phyloP scores from a whole-genome alignment of 345 rosid species.

The Citrus sp. region DNA sequence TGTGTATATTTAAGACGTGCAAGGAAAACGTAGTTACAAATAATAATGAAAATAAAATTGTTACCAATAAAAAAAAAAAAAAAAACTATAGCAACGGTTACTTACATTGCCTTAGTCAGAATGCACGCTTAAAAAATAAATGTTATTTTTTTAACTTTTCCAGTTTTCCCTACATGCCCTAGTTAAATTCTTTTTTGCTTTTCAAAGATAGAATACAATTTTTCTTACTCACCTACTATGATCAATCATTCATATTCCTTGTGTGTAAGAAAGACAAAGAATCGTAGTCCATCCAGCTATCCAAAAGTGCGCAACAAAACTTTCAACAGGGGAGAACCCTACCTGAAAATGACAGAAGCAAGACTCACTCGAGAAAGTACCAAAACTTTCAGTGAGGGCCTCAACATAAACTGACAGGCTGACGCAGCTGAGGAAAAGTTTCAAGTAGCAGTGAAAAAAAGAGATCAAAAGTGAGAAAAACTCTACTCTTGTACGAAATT shows the following conservation, averaged over 20 bases:
- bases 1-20: too few relatives aligned
- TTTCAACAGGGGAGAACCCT: neutral
- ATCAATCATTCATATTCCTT: too few relatives aligned
- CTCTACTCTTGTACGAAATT: neutral
- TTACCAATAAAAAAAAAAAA: too few relatives aligned
- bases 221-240: neutral
- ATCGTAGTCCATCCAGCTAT: neutral
- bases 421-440: neutral
- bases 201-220: too few relatives aligned
- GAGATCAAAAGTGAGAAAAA: neutral
- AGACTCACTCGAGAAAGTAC: constrained; percentile 3
- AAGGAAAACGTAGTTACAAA: too few relatives aligned
- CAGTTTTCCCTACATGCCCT: too few relatives aligned
- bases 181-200: too few relatives aligned
- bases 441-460: neutral
- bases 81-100: too few relatives aligned
- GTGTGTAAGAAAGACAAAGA: neutral
- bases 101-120: too few relatives aligned
- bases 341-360: constrained; percentile 20
- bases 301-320: neutral
- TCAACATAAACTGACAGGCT: constrained; percentile 12
- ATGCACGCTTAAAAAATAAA: too few relatives aligned
- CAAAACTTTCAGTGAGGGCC: constrained; percentile 17
- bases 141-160: too few relatives aligned
- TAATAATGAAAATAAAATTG: too few relatives aligned